Evolutionary conservation across 495 filamentous ascomycete genomes (phyloP), one percentile per base, ranked within the genome.

Genomic region (Aspergillus indologenus): DNA sequence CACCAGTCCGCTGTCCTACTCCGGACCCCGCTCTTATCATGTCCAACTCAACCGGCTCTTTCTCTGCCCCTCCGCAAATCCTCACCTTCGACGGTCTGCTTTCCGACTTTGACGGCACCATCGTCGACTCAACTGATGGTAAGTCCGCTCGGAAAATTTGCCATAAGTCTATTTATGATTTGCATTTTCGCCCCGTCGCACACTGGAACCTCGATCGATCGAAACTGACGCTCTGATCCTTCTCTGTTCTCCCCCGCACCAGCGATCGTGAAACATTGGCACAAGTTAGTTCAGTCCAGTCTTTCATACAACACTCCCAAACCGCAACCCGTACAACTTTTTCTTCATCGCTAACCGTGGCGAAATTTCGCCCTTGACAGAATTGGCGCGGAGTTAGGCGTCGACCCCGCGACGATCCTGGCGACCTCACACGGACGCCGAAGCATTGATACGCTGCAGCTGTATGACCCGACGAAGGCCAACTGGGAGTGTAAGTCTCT

Each of bases 191-290:
- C 26, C 3, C 9, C 34, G 34, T 40, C 34, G 34, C 34, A 40
- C 34, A 40, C 34, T 40, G 5, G 34, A 40, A 40, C 34, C 34
- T 7, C 34, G 34, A 7, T 40, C 34, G 34, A 40, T 40, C 34
- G 7, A 2, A 40, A 40, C 34, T 40, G 34, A 40, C 34, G 34
- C 34, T 40, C 34, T 40, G 34, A 40, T 40, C 34, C 12, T 40
- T 40, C 12, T 20, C 50, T 11, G 17, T 14, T 17, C 5, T n/a
- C 21, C 45, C 42, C 24, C 19, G 24, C 23, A 51, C 34, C 47
- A 90, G 94, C 94, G 14, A 92, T 98, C 42, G 84, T 90, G 55
- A 96, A 96, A 71, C 88, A 96, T 73, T 98, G 94, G 94, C 80
- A 89, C 61, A 80, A 83, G 90, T 92, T 75, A 78, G 82, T 76